These are phyloP conservation scores for Massarina eburnea DNA, from an alignment of 2,329 filamentous ascomycete genomes.

Conservation along the genomic window DNA sequence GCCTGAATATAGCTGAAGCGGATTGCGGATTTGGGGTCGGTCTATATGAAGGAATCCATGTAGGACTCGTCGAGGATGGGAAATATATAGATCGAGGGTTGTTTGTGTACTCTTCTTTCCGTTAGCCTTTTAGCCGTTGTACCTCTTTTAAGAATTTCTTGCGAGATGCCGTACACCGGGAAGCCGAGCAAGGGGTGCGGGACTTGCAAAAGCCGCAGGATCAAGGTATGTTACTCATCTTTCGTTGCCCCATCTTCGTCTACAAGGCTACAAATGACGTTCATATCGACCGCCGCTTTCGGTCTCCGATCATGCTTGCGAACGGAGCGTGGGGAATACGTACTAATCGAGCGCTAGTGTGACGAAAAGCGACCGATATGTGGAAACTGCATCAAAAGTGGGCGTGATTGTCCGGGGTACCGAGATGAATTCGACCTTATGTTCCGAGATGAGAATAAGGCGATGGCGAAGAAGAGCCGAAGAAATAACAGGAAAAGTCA, in stretches of 20 bases:
- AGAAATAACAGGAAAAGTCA: conserved; percentile 39
- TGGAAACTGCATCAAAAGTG: conserved; percentile 38
- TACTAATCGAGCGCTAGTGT: conserved; percentile 26
- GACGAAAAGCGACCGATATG: conserved; percentile 40
- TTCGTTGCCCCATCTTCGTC: conserved; percentile 1
- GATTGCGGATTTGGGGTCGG: neutral
- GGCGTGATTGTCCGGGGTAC: conserved; percentile 35
- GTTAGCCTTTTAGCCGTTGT: neutral
- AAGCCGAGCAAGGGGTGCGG: conserved; percentile 62
- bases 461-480: conserved; percentile 64
- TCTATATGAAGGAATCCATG: no score
- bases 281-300: neutral
- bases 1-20: neutral
- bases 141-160: neutral
- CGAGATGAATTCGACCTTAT: conserved; percentile 71
- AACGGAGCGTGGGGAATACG: neutral
- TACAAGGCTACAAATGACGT: no score
- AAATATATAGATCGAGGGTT: no score
- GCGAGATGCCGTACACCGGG: conserved; percentile 45
- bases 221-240: conserved; percentile 61
- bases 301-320: neutral
- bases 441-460: conserved; percentile 71
- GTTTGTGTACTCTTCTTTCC: neutral
- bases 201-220: conserved; percentile 72
- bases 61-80: no score